Conservation (phyloP, 768 basidiomycete species). For the Cyclocybe cylindracea region DNA sequence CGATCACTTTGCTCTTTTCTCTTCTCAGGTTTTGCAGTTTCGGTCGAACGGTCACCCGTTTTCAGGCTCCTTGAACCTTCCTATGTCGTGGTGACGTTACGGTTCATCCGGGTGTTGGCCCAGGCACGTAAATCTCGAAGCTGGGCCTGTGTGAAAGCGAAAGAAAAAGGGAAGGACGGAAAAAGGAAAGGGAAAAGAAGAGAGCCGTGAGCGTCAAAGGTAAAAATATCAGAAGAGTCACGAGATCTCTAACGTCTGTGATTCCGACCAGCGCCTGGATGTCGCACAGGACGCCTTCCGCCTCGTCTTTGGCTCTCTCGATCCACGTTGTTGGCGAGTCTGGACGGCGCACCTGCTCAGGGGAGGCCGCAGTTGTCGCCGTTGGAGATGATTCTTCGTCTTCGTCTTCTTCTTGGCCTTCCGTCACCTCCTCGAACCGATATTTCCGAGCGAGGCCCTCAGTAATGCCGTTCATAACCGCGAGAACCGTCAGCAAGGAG, state of each 20-base stretch:
- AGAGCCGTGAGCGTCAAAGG: background rate
- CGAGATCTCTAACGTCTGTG: constrained; percentile 32
- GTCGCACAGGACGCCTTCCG: constrained; percentile 38
- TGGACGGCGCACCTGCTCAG: background rate
- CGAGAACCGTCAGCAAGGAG: constrained; percentile 53
- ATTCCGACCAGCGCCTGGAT: constrained; percentile 34
- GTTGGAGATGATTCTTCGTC: background rate
- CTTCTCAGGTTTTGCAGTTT: too few relatives aligned
- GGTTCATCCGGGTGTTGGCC: background rate
- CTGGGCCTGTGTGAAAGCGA: constrained; percentile 2
- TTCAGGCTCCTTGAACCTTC: too few relatives aligned
- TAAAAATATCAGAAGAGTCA: too few relatives aligned
- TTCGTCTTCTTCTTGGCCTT: constrained; percentile 19
- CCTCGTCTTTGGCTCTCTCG: constrained; percentile 27
- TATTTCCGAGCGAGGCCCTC: constrained; percentile 38
- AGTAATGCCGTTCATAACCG: constrained; percentile 47
- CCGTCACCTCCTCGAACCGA: constrained; percentile 22
- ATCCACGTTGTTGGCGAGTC: constrained; percentile 2
- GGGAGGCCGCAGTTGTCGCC: background rate
- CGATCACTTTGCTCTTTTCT: too few relatives aligned
- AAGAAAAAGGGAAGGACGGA: background rate
- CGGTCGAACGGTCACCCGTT: background rate
- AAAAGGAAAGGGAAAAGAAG: background rate
- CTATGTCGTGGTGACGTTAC: background rate
- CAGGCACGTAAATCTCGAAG: constrained; percentile 11